Evolutionary conservation across 768 basidiomycete genomes (phyloP), one percentile per base, ranked within the genome.

Genomic region (Mycena galopus): DNA sequence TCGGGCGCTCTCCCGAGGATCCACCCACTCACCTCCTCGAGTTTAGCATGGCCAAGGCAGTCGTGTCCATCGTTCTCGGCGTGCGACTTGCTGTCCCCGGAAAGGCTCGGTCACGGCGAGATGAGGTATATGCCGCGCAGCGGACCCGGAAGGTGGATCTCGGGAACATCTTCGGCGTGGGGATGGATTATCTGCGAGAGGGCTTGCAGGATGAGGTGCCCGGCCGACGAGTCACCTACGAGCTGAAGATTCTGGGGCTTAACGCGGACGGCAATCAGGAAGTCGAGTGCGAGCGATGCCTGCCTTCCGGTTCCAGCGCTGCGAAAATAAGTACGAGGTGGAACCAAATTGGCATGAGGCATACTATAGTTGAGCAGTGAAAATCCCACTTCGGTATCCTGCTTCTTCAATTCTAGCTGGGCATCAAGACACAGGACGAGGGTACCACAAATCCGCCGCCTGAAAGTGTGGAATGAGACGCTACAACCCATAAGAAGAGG

Each of bases 81-180:
- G 64, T 76, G 76, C 11, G 80, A 83, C 17, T 65, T 58, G 23
- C 77, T 76, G 9, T 77, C 73, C 10, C 70, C 76, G 33, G 73
- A 51, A 30, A 84, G 75, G 50, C 69, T 72, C 5, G 79, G 75
- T 85, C 85, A 86, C 17, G 84, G 84, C 0, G 82, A 82, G 59
- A 84, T 76, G 35, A 82, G 70, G 44, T 69, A 77, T 4, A 67
- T 72, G 17, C 81, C 79, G 21, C 79, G 76, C 27, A 83, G 35
- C 2, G 63, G 75, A 10, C 77, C 67, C 27, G 73, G 64, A n/a
- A 79, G 73, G 11, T 62, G 35, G 62, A 81, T 65, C 19, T 60
- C 19, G 6, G 79, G 78, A 17, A 83, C 71, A 56, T 56, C 71
- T 6, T 68, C n/a, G n/a, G n/a, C 68, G 29, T 77, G 66, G 10